Evolutionary conservation across 768 basidiomycete species (phyloP).

Genomic region (Phanerochaete carnosa): DNA sequence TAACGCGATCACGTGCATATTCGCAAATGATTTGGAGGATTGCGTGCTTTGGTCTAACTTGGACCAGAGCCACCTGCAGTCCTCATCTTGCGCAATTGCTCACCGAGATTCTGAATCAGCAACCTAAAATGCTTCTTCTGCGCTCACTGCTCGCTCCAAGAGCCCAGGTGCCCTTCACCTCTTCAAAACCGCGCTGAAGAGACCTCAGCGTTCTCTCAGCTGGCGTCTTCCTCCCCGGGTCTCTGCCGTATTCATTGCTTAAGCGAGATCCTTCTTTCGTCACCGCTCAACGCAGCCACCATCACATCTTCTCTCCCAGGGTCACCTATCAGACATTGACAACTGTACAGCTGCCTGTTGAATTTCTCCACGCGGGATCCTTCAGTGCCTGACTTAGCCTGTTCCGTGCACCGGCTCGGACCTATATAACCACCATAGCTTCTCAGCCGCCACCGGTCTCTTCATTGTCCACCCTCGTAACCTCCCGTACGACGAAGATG

Average conservation of each 20-base stretch:
- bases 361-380: background rate
- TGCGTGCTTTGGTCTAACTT: slow-evolving; percentile 10
- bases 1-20: slow-evolving; percentile 14
- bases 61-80: background rate
- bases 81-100: slow-evolving; percentile 15
- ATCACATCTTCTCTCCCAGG: background rate
- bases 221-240: background rate
- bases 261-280: background rate
- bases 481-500: background rate
- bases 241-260: background rate
- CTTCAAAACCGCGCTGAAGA: background rate
- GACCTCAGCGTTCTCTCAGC: background rate
- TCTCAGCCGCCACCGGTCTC: background rate
- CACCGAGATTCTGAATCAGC: slow-evolving; percentile 10
- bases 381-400: slow-evolving; percentile 2
- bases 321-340: background rate
- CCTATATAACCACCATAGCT: slow-evolving; percentile 5
- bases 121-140: background rate
- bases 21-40: slow-evolving; percentile 12
- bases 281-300: background rate
- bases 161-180: background rate
- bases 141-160: background rate
- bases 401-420: background rate
- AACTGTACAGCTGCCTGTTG: background rate
- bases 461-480: background rate